Conservation (phyloP, 148 eudicot species). For the Diospyros kaki region DNA sequence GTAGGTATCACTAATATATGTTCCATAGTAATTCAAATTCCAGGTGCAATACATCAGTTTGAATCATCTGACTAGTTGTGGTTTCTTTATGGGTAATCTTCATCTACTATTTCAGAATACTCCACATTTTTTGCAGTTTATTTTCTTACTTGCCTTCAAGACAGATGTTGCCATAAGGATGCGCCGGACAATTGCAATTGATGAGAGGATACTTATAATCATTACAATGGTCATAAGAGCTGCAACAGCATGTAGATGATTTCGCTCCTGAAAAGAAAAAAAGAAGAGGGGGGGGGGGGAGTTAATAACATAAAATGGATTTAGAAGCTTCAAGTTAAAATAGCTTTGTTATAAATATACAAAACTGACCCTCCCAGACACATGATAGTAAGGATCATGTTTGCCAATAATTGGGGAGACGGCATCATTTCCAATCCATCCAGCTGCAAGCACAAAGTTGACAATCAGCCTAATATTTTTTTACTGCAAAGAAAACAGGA, state of each 20-base stretch:
- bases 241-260: constrained; percentile 45
- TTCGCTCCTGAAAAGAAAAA: constrained; percentile 28
- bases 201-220: constrained; percentile 45
- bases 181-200: constrained; percentile 53
- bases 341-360: neutral
- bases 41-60: neutral
- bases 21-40: neutral
- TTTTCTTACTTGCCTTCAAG: constrained; percentile 41
- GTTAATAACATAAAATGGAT: neutral
- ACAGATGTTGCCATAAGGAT: constrained; percentile 62
- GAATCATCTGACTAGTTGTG: neutral
- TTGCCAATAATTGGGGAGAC: constrained; percentile 45
- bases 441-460: constrained; percentile 32
- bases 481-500: neutral
- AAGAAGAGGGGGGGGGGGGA: too few species aligned
- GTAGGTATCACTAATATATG: neutral
- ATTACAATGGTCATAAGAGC: constrained; percentile 46
- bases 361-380: constrained; percentile 49
- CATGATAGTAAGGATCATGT: constrained; percentile 49
- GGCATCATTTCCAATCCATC: constrained; percentile 61
- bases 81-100: neutral
- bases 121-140: too few species aligned
- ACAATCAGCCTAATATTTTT: neutral
- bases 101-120: too few species aligned
- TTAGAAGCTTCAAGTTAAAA: neutral